Percentiles rank a stretch among this genome's conserved stretches.
Conservation (phyloP, 345 rosid species). For the Sisymbrium altissimum region DNA sequence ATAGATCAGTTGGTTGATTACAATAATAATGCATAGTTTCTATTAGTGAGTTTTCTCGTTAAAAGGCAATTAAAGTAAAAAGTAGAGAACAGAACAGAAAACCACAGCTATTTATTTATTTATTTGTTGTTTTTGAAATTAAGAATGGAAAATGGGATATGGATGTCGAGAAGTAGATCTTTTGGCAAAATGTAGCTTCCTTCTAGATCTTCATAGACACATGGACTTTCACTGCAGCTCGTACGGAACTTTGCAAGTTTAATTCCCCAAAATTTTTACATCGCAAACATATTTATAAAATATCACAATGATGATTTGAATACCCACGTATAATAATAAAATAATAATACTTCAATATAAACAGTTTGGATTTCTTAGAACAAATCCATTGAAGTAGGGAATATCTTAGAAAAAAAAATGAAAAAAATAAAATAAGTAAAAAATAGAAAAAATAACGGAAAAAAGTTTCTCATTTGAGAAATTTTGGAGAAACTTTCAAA, state of each 20-base stretch:
- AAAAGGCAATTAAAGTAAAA: background rate
- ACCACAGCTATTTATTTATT: background rate
- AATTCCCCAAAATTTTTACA: background rate
- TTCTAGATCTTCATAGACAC: conserved; percentile 21
- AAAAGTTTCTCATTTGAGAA: too few species aligned
- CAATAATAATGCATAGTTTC: background rate
- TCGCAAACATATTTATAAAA: background rate
- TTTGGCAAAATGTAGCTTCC: conserved; percentile 26
- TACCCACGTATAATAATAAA: background rate
- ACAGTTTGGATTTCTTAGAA: background rate
- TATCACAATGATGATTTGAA: background rate
- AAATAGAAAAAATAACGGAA: too few species aligned
- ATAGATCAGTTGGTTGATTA: background rate
- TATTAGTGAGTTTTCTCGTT: background rate
- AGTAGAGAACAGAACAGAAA: background rate
- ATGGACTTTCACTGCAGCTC: conserved; percentile 20
- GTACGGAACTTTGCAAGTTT: conserved; percentile 18
- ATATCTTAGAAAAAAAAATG: too few species aligned
- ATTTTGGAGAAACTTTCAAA: too few species aligned
- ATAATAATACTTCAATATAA: background rate
- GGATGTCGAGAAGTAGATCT: conserved; percentile 31
- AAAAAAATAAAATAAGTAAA: too few species aligned
- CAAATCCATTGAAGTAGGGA: too few species aligned
- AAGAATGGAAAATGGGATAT: background rate
- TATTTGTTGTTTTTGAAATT: background rate